These are phyloP conservation scores for Tulasnella sp. DNA, from an alignment of 768 basidiomycete genomes.

Conservation along the genomic window DNA sequence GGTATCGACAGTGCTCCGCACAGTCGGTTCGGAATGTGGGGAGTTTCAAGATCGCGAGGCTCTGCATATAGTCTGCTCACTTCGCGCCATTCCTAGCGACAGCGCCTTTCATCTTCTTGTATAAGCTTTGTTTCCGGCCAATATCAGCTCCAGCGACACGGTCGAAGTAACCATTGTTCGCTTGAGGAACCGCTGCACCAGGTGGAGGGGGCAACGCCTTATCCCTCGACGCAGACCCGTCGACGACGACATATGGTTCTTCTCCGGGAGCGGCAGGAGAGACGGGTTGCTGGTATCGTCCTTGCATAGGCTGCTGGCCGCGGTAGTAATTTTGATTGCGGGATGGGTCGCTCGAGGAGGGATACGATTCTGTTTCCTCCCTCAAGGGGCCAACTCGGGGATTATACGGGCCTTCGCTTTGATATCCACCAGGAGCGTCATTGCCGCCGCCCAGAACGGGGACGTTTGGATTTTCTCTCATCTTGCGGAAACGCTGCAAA, in stretches of 20 bases:
- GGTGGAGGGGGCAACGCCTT: constrained; percentile 55
- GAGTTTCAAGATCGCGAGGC: background rate
- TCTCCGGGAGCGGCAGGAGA: background rate
- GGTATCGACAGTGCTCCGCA: constrained; percentile 4
- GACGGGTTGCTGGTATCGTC: constrained; percentile 36
- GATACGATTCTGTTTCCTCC: background rate
- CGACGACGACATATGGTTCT: constrained; percentile 57
- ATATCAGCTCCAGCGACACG: constrained; percentile 44
- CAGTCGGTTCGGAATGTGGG: background rate
- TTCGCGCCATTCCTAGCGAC: constrained; percentile 37
- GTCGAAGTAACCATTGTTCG: constrained; percentile 51
- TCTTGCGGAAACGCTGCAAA: constrained; percentile 84
- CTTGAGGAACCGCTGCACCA: constrained; percentile 35
- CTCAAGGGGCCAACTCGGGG: background rate
- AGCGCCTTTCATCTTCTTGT: constrained; percentile 73
- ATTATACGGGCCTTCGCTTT: background rate
- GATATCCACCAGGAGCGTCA: constrained; percentile 39
- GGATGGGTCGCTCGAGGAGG: background rate
- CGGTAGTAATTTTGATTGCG: background rate
- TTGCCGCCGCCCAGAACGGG: constrained; percentile 51
- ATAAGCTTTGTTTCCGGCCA: constrained; percentile 68
- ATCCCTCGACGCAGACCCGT: constrained; percentile 42
- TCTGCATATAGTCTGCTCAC: background rate
- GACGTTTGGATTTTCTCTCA: constrained; percentile 81
- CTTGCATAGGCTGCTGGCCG: constrained; percentile 32